Percentiles rank a stretch among this genome's conserved stretches.
These are phyloP conservation scores for Mucor irregularis DNA, from an alignment of 371 early-diverging fungal genomes.

Conservation along the genomic window DNA sequence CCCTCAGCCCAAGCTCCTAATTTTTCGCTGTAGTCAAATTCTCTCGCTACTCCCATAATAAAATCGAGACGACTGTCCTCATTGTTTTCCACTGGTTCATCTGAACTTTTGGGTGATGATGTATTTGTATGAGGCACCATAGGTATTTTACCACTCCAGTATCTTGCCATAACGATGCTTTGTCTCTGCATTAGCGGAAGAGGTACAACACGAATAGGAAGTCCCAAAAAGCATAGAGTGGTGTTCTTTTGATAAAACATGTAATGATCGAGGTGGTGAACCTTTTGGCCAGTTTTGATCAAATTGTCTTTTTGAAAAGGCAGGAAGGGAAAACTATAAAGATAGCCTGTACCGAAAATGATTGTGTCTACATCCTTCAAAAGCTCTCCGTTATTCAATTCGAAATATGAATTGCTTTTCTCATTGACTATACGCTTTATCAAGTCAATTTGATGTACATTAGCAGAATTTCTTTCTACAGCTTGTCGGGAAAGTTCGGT, in stretches of 20 bases:
- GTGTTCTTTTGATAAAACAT: slow-evolving; percentile 56
- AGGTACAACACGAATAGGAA: slow-evolving; percentile 59
- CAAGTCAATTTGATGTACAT: slow-evolving; percentile 21
- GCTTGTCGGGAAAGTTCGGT: slow-evolving; percentile 24
- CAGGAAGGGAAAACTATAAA: slow-evolving; percentile 58
- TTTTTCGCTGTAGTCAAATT: slow-evolving; percentile 32
- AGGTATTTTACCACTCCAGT: slow-evolving; percentile 44
- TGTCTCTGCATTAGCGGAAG: slow-evolving; percentile 61
- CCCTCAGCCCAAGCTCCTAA: slow-evolving; percentile 43
- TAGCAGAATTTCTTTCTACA: slow-evolving; percentile 2
- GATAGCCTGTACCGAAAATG: slow-evolving; percentile 66
- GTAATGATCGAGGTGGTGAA: slow-evolving; percentile 43
- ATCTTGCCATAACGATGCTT: slow-evolving; percentile 44
- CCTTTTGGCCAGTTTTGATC: slow-evolving; percentile 45
- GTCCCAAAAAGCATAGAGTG: slow-evolving; percentile 54
- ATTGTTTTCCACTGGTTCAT: slow-evolving; percentile 8
- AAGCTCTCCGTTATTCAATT: slow-evolving; percentile 36
- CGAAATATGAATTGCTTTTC: slow-evolving; percentile 6
- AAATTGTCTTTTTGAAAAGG: slow-evolving; percentile 25
- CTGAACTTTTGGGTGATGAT: background rate
- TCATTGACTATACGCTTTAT: background rate
- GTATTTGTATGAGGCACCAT: slow-evolving; percentile 4
- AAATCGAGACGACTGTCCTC: slow-evolving; percentile 12
- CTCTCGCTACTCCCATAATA: slow-evolving; percentile 18
- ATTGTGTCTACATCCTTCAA: slow-evolving; percentile 43